Conservation (phyloP, 192 early-diverging fungal genomes). For the Umbelopsis vinacea region DNA sequence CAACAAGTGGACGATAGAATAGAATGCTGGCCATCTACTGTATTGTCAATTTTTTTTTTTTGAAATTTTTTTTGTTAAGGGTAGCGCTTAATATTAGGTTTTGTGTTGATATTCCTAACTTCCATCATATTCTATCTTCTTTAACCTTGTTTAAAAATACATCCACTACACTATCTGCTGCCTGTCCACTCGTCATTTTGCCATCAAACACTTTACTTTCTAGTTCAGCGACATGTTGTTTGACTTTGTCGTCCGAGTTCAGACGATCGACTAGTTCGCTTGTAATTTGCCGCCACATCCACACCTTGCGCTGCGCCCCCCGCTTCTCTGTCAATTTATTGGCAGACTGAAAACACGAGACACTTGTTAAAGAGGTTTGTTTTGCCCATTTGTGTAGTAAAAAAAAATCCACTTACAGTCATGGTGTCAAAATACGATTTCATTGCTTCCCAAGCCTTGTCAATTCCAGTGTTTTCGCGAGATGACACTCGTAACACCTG, state of each 20-base stretch:
- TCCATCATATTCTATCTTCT: conserved; percentile 18
- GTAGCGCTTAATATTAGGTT: background rate
- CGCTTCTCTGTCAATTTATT: conserved; percentile 40
- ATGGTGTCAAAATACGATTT: conserved; percentile 56
- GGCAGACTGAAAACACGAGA: background rate
- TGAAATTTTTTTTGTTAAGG: background rate
- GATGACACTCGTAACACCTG: conserved; percentile 65
- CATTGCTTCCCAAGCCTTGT: conserved; percentile 65
- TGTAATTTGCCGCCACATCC: conserved; percentile 75
- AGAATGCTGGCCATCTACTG: conserved; percentile 8
- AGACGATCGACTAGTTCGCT: conserved; percentile 63
- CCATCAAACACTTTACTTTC: conserved; percentile 53
- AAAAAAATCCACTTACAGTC: conserved; percentile 42
- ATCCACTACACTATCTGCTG: conserved; percentile 56
- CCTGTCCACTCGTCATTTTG: conserved; percentile 53
- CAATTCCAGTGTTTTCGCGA: conserved; percentile 53
- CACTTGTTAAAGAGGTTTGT: background rate
- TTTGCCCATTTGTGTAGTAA: background rate
- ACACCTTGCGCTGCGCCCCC: conserved; percentile 62
- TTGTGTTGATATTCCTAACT: background rate
- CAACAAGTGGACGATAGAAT: background rate
- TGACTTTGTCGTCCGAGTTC: conserved; percentile 42
- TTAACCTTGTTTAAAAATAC: conserved; percentile 43
- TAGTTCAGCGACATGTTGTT: conserved; percentile 38
- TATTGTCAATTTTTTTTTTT: background rate